These are phyloP conservation scores for Corymbia calophylla DNA, from an alignment of 441 rosid genomes.

Conservation along the genomic window DNA sequence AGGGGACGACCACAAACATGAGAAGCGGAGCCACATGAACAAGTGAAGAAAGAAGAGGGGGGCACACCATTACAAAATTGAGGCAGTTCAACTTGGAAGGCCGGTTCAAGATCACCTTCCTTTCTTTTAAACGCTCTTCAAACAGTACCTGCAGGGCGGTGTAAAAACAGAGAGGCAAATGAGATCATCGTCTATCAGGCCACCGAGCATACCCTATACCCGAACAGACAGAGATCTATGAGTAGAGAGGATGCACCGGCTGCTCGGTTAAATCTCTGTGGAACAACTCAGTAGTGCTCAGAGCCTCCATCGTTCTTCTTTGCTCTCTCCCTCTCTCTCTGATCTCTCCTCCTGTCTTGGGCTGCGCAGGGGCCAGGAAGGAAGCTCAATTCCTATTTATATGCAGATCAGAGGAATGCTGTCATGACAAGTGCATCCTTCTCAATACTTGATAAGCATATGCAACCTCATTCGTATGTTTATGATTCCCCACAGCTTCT, in stretches of 20 bases:
- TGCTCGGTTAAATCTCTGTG: background rate
- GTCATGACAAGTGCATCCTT: background rate
- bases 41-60: background rate
- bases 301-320: background rate
- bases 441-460: background rate
- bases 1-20: background rate
- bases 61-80: background rate
- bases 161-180: background rate
- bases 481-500: no score
- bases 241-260: background rate
- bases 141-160: background rate
- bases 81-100: background rate
- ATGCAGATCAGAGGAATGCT: background rate
- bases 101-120: slow-evolving; percentile 3
- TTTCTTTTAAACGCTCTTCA: background rate
- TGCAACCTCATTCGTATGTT: background rate
- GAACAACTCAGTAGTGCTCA: background rate
- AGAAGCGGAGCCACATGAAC: background rate
- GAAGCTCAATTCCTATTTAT: background rate
- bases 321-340: no score
- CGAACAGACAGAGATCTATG: background rate
- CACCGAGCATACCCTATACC: background rate
- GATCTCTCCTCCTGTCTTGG: background rate
- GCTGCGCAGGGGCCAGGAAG: background rate
- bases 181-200: background rate